Evolutionary conservation across 441 rosid species (phyloP).

Genomic region (Populus hybrid): DNA sequence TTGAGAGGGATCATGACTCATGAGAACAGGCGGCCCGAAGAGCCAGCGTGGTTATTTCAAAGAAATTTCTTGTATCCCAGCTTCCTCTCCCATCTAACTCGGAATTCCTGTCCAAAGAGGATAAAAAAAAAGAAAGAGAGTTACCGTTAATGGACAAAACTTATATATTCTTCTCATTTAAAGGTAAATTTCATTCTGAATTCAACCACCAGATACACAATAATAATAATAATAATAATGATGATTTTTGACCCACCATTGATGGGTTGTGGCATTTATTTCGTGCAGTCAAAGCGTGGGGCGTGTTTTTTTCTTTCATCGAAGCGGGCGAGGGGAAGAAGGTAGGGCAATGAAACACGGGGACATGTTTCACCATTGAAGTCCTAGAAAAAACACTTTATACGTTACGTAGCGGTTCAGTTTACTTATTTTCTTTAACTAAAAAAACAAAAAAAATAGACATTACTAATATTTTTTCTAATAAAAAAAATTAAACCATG

Average conservation of each 20-base stretch:
- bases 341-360: not conserved
- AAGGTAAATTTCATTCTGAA: not conserved
- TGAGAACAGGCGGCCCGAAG: not conserved
- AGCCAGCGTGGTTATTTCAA: not conserved
- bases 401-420: too few species aligned
- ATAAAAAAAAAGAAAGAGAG: too few species aligned
- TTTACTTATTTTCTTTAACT: too few species aligned
- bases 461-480: rapidly evolving
- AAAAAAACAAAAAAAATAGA: too few species aligned
- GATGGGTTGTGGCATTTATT: not conserved
- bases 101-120: not conserved
- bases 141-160: too few species aligned
- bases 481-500: too few species aligned
- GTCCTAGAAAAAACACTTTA: not conserved
- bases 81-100: not conserved
- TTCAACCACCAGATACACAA: too few species aligned
- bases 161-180: too few species aligned
- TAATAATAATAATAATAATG: too few species aligned
- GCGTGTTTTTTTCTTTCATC: too few species aligned
- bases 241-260: not conserved
- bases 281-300: too few species aligned
- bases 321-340: not conserved
- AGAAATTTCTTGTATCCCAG: not conserved
- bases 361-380: not conserved
- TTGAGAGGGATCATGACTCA: not conserved